These are phyloP conservation scores for Helichrysum umbraculigerum DNA, from an alignment of 129 eudicot species.

Conservation along the genomic window DNA sequence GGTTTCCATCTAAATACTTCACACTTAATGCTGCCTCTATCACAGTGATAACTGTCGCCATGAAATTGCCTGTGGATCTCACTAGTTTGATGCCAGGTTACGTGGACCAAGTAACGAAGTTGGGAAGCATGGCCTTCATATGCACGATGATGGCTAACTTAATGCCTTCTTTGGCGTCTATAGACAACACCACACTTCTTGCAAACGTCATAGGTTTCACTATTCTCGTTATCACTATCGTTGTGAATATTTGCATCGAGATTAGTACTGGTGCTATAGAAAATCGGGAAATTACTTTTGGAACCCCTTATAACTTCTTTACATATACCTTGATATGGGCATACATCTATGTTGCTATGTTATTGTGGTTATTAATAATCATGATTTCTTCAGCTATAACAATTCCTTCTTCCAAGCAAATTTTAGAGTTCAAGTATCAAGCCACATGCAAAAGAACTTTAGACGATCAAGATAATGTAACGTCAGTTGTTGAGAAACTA, in stretches of 20 bases:
- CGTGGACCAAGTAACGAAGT: conserved; percentile 3
- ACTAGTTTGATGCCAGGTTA: neutral
- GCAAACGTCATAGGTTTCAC: too few relatives aligned
- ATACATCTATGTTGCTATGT: conserved; percentile 7
- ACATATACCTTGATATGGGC: neutral
- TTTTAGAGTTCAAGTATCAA: conserved; percentile 20
- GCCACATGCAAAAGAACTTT: neutral
- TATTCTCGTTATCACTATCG: too few relatives aligned
- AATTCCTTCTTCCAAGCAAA: conserved; percentile 14
- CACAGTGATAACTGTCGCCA: conserved; percentile 19
- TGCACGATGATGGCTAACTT: conserved; percentile 29
- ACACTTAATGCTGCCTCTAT: conserved; percentile 28
- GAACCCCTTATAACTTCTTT: too few relatives aligned
- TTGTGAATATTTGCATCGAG: too few relatives aligned
- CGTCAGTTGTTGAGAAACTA: conserved; percentile 6
- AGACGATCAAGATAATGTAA: neutral
- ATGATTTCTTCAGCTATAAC: conserved; percentile 23
- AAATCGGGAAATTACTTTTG: too few relatives aligned
- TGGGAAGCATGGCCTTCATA: conserved; percentile 15
- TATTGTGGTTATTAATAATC: conserved; percentile 11
- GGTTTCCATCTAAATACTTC: conserved; percentile 35
- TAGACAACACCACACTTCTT: too few relatives aligned
- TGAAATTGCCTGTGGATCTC: conserved; percentile 32
- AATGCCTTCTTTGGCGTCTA: conserved; percentile 40
- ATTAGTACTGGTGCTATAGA: too few relatives aligned